Evolutionary conservation across 2,329 filamentous ascomycete genomes (phyloP).

Genomic region (Fusarium keratoplasticum): DNA sequence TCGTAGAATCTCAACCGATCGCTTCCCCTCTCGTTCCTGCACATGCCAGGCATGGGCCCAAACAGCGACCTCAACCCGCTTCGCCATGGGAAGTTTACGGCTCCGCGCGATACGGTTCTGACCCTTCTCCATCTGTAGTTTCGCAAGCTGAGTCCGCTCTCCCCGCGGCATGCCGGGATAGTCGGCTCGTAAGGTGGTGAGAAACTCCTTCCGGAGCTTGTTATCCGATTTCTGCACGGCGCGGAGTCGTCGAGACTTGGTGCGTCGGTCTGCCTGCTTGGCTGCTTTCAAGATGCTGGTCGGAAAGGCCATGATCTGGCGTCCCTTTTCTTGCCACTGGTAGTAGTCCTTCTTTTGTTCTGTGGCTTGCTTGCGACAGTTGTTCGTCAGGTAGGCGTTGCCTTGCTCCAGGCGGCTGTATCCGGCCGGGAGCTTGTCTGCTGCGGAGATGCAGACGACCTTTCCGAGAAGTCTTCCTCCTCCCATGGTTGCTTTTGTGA

Average conservation of each 20-base stretch:
- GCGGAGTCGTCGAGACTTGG: not conserved
- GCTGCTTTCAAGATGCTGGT: not conserved
- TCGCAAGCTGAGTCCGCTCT: not conserved
- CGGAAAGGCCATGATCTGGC: not conserved
- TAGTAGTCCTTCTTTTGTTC: not conserved
- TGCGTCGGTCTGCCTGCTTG: not conserved
- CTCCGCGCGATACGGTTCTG: not conserved
- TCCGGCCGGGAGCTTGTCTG: not conserved
- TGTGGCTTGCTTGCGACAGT: not conserved
- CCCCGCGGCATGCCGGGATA: not conserved
- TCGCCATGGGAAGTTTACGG: not conserved
- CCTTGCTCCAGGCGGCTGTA: not conserved
- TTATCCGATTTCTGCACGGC: not conserved
- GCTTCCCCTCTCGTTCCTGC: not conserved
- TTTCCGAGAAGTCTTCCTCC: not conserved
- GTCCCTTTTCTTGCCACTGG: not conserved
- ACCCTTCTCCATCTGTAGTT: not conserved
- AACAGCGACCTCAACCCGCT: not conserved
- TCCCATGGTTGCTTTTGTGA: not conserved
- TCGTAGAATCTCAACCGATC: not conserved
- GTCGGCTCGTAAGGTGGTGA: not conserved
- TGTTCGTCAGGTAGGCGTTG: not conserved
- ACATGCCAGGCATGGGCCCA: constrained; percentile 1
- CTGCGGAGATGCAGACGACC: not conserved
- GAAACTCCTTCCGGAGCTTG: not conserved